A percentile compares a stretch with the other conserved stretches of the same genome.
Conservation (phyloP, 176 grass and related monocot genomes). For the Secale cereale region DNA sequence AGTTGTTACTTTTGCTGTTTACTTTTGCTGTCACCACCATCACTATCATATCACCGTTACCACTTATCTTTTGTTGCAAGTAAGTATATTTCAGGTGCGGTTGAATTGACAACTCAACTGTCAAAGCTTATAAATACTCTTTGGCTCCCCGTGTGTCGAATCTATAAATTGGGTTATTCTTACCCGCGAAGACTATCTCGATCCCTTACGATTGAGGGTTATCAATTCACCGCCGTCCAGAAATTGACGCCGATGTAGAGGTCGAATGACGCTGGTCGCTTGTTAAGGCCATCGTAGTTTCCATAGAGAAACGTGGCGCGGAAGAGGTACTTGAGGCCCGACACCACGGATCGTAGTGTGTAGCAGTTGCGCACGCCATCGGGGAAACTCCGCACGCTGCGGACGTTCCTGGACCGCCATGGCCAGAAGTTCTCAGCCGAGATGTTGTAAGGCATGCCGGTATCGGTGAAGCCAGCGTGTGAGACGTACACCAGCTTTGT, state of each 20-base stretch:
- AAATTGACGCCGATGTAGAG: conserved; percentile 23
- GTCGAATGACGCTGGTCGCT: background rate
- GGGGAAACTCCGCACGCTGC: conserved; percentile 41
- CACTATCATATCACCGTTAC: too few species aligned
- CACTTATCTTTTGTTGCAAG: too few species aligned
- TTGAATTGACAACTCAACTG: too few species aligned
- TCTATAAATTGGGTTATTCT: too few species aligned
- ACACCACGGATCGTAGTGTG: conserved; percentile 31
- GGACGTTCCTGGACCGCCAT: background rate
- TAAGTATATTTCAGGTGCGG: too few species aligned
- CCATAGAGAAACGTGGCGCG: background rate
- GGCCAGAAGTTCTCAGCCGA: conserved; percentile 6
- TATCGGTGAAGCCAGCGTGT: background rate
- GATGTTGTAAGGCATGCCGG: background rate
- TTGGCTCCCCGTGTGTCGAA: too few species aligned
- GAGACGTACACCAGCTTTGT: background rate
- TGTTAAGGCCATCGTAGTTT: background rate
- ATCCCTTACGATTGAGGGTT: too few species aligned
- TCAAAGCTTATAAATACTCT: too few species aligned
- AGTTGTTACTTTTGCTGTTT: too few species aligned
- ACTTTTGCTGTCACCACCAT: too few species aligned
- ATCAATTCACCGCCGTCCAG: conserved; percentile 33
- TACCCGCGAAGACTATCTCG: too few species aligned
- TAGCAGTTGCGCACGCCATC: conserved; percentile 51
- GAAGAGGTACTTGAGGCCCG: conserved; percentile 27